A percentile compares a stretch with the other conserved stretches of the same genome.
phyloP scores from a whole-genome alignment of 768 basidiomycete species.

The Hebeloma cylindrosporum region DNA sequence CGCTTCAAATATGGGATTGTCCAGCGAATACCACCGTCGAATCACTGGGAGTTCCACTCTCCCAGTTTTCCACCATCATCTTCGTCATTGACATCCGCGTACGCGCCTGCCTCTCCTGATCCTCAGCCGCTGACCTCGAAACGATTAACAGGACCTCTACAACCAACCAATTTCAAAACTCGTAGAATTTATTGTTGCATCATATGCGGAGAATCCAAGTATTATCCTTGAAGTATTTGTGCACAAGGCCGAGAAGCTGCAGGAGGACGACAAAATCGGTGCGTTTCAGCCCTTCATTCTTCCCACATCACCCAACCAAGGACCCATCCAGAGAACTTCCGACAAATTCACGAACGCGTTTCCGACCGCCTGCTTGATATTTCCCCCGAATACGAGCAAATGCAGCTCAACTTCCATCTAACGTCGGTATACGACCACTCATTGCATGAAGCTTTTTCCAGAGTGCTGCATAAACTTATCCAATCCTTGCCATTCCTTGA shows the following conservation, averaged over 20 bases:
- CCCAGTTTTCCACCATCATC: constrained; percentile 80
- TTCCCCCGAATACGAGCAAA: constrained; percentile 71
- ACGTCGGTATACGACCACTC: constrained; percentile 94
- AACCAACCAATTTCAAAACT: constrained; percentile 81
- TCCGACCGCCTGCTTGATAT: constrained; percentile 80
- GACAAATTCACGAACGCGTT: constrained; percentile 86
- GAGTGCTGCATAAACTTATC: constrained; percentile 83
- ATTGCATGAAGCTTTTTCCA: constrained; percentile 89
- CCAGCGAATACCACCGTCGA: constrained; percentile 84
- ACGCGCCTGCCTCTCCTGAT: too few species aligned
- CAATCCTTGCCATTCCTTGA: constrained; percentile 85
- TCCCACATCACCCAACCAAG: not conserved
- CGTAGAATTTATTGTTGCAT: constrained; percentile 77
- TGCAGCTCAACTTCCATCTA: constrained; percentile 83
- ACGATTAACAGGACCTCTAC: constrained; percentile 86
- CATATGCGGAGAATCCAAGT: constrained; percentile 71
- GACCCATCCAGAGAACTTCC: constrained; percentile 70
- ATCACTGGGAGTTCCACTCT: constrained; percentile 71
- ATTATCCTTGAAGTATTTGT: constrained; percentile 90
- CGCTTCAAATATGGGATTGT: constrained; percentile 94
- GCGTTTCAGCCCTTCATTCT: constrained; percentile 24
- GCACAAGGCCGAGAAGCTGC: constrained; percentile 90
- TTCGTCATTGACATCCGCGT: constrained; percentile 97
- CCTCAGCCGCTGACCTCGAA: too few species aligned
- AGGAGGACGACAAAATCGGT: constrained; percentile 92